Conservation (phyloP, 345 rosid genomes). For the Hypericum androsaemum region DNA sequence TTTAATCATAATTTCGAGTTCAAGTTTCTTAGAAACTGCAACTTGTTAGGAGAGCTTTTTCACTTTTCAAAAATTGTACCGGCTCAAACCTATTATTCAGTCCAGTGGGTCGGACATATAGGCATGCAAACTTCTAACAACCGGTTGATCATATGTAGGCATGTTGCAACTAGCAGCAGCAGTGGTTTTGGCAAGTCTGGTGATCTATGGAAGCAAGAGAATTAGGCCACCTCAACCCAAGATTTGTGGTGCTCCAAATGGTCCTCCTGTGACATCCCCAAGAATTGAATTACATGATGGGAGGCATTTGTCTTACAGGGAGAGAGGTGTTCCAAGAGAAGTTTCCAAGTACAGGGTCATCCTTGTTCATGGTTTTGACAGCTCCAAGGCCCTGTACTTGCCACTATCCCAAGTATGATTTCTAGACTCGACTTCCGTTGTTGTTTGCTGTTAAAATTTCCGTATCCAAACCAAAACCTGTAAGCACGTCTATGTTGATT, state of each 20-base stretch:
- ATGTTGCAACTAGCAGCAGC: no score
- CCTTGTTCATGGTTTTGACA: constrained; percentile 53
- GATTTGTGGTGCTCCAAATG: constrained; percentile 58
- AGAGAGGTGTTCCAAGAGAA: constrained; percentile 50
- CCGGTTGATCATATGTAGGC: constrained; percentile 16
- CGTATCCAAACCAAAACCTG: no score
- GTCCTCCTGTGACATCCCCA: constrained; percentile 62
- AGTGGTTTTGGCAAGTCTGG: constrained; percentile 39
- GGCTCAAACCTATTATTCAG: no score
- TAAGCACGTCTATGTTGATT: no score
- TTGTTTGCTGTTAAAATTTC: constrained; percentile 9
- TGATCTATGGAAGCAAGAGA: constrained; percentile 44
- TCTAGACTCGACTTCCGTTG: no score
- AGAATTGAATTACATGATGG: constrained; percentile 69
- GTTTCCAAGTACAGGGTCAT: constrained; percentile 49
- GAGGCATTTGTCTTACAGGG: constrained; percentile 72
- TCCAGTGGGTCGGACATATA: background rate
- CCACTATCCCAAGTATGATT: constrained; percentile 52
- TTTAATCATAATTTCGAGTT: no score
- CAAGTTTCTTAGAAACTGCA: no score
- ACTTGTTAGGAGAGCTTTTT: no score
- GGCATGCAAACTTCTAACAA: background rate
- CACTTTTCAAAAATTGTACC: no score
- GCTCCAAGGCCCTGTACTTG: constrained; percentile 49
- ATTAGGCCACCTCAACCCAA: constrained; percentile 60